Base-by-base conservation (phyloP, 108 stramenopile species). In the Pseudonitzschia multiseries region DNA sequence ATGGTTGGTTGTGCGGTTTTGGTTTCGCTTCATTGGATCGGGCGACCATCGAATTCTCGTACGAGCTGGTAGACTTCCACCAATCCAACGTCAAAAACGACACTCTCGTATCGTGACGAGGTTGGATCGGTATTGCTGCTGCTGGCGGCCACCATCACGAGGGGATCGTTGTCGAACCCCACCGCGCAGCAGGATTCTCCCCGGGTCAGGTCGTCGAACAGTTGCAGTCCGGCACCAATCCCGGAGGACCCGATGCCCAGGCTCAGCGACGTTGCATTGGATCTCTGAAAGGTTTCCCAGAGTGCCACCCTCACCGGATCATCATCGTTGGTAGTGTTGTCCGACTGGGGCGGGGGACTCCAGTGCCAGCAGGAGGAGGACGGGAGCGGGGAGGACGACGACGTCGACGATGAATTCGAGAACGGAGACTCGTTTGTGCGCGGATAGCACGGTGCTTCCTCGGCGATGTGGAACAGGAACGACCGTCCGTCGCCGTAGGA, bases 401-500 rank as follows among this genome's bases (percentile, higher is more conserved):
- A n/a, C n/a, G n/a, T n/a, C n/a, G n/a, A n/a, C n/a, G n/a, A n/a
- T n/a, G n/a, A n/a, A n/a, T n/a, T 18, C 46, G 36, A 36, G 36
- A 6, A 36, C 36, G 36, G 36, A 36, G 36, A 2, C 46, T 65
- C 24, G 89, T 20, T 24, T 5, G 27, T 21, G 8, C 13, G 8
- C 27, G 4, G 29, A 26, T 27, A 0, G 4, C 10, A 26, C 20
- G 26, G 14, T 77, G 76, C 89, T 75, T 15, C 91, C 93, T 57
- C 88, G 89, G 2, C 79, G 69, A 54, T 70, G 63, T 89, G 84
- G 71, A 95, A 95, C 53, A 95, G 57, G 70, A 95, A 90, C 64
- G 91, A 95, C 53, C 74, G 84, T 17, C 91, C 91, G 76, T 91
- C 91, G n/a, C 91, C 93, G 67, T 91, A 92, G 8, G 79, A 68